Base-by-base conservation (phyloP, 805 yeast species). In the Ogataea minuta region DNA sequence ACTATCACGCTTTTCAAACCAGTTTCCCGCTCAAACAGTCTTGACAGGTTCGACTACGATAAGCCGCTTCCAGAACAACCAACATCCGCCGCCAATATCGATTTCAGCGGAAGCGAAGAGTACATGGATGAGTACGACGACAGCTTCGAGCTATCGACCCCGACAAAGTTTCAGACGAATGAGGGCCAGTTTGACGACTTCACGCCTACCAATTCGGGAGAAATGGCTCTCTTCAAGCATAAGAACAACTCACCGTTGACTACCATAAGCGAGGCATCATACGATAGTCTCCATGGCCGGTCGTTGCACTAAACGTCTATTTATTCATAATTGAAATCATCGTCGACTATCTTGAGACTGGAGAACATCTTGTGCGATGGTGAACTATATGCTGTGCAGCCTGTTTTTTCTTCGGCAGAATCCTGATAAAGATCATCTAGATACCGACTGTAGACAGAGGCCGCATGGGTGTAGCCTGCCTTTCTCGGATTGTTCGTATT, bases 1-100 rank as follows among this genome's bases (percentile, higher is more conserved):
- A 63, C 67, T 8, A 59, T 60, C 33, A 63, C 66, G 2, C 39
- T 63, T 17, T 63, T 52, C 46, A 49, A 48, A 6, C 52, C 59
- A 9, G 38, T 49, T 0, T 41, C 53, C 24, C 37, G 37, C 26
- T 24, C 31, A 7, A 23, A 35, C 28, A 30, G 34, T 21, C 10
- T 28, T n/a, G 36, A 36, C 6, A 12, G 6, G 19, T 19, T 29
- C 21, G 13, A 23, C 25, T 9, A 35, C 25, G 26, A 25, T 9
- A 28, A 32, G 6, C 36, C 31, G n/a, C 14, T 28, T 6, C 34
- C 28, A 15, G 19, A 28, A 9, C 29, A 40, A 10, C 32, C 32
- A 4, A 4, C 24, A 19, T 8, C 21, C 8, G 21, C 21, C 23
- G 49, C 46, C 9, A 37, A 41, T 21, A 31, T 47, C 17, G 50